These are phyloP conservation scores for Lecanosticta acicola DNA, from an alignment of 2,329 filamentous ascomycete species.

Conservation along the genomic window DNA sequence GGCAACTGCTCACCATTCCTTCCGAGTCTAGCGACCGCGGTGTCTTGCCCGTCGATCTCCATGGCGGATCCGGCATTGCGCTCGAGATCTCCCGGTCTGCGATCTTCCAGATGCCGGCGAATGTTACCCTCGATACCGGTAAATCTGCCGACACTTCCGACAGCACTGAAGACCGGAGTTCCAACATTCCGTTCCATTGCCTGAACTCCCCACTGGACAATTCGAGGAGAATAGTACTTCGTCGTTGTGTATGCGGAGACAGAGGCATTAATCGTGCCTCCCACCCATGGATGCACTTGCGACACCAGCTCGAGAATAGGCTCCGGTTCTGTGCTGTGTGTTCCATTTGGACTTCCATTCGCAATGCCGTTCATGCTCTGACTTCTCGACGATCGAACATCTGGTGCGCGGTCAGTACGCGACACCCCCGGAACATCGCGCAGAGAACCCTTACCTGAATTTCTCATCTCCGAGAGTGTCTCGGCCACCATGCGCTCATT, in stretches of 20 bases:
- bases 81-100: slow-evolving; percentile 50
- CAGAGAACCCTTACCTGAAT: slow-evolving; percentile 38
- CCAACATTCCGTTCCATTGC: slow-evolving; percentile 83
- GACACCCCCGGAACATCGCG: background rate
- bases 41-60: slow-evolving; percentile 42
- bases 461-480: slow-evolving; percentile 46
- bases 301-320: slow-evolving; percentile 82
- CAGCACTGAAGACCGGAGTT: slow-evolving; percentile 75
- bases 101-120: slow-evolving; percentile 67
- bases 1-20: slow-evolving; percentile 67
- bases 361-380: slow-evolving; percentile 25
- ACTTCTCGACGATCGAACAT: slow-evolving; percentile 38
- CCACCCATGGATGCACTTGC: slow-evolving; percentile 79
- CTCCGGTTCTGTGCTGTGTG: slow-evolving; percentile 53
- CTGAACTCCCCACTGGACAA: slow-evolving; percentile 80
- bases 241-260: slow-evolving; percentile 79
- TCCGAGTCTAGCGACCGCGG: slow-evolving; percentile 33
- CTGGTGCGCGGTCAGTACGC: slow-evolving; percentile 25
- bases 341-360: slow-evolving; percentile 17
- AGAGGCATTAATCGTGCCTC: slow-evolving; percentile 69
- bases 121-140: slow-evolving; percentile 86
- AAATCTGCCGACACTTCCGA: slow-evolving; percentile 73
- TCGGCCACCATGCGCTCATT: slow-evolving; percentile 47
- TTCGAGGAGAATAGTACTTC: slow-evolving; percentile 84
- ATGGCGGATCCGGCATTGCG: slow-evolving; percentile 35